These are phyloP conservation scores for Kitagawia praeruptora DNA, from an alignment of 129 eudicot species.

Conservation along the genomic window DNA sequence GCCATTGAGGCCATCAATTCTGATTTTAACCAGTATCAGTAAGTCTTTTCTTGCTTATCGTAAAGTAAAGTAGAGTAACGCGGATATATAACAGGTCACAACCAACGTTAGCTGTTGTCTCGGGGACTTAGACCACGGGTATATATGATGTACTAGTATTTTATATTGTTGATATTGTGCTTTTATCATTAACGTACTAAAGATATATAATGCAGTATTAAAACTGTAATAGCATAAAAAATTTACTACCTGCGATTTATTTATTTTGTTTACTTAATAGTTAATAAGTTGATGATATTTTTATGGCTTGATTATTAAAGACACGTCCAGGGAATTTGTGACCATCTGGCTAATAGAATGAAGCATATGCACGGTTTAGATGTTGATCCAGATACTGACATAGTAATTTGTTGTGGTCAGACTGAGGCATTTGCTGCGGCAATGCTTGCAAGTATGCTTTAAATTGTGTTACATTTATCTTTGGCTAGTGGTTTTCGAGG, in stretches of 20 bases:
- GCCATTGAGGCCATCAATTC: conserved; percentile 83
- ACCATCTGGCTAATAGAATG: conserved; percentile 46
- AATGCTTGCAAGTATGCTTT: conserved; percentile 72
- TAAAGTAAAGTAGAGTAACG: too few species aligned
- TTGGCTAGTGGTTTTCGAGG: not conserved
- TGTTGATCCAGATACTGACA: conserved; percentile 66
- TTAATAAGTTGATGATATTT: not conserved
- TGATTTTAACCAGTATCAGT: conserved; percentile 98
- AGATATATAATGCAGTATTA: too few species aligned
- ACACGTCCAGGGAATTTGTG: conserved; percentile 90
- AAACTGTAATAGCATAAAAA: too few species aligned
- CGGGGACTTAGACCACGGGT: not conserved
- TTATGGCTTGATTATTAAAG: conserved; percentile 25
- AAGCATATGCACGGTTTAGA: conserved; percentile 63
- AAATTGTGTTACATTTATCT: conserved; percentile 3
- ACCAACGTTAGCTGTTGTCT: not conserved
- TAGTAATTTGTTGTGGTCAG: conserved; percentile 93
- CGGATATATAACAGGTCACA: not conserved
- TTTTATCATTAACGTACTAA: too few species aligned
- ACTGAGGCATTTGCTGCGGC: conserved; percentile 94
- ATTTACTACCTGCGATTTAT: not conserved
- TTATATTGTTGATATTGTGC: too few species aligned
- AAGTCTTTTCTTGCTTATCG: not conserved
- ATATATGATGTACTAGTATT: too few species aligned
- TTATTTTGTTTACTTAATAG: not conserved